These are phyloP conservation scores for Colletotrichum sansevieriae DNA, from an alignment of 2,329 filamentous ascomycete species.

Conservation along the genomic window DNA sequence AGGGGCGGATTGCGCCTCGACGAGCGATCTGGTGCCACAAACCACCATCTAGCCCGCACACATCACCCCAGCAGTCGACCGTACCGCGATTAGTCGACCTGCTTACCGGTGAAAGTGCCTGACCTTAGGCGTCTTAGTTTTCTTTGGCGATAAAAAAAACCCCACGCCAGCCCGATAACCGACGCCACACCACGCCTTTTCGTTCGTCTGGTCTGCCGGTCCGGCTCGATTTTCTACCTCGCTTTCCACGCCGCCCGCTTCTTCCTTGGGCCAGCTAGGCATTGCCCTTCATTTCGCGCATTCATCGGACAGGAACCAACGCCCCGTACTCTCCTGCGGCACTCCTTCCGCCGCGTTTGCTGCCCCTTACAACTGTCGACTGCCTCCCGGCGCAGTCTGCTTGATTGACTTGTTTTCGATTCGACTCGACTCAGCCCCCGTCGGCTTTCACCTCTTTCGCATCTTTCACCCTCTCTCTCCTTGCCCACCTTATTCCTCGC, in stretches of 20 bases:
- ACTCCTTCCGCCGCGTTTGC: conserved; percentile 16
- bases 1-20: conserved; percentile 35
- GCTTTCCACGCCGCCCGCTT: conserved; percentile 36
- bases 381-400: conserved; percentile 12
- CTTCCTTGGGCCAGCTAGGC: conserved; percentile 35
- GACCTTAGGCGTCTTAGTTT: conserved; percentile 7
- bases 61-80: conserved; percentile 8
- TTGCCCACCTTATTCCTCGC: conserved; percentile 26
- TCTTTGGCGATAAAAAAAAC: conserved; percentile 2
- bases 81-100: conserved; percentile 7
- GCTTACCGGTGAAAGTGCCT: conserved; percentile 16
- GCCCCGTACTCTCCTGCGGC: conserved; percentile 25
- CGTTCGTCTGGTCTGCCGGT: conserved; percentile 14
- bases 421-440: conserved; percentile 25
- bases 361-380: conserved; percentile 37
- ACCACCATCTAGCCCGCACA: conserved; percentile 10
- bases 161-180: conserved; percentile 22
- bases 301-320: conserved; percentile 25
- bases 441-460: conserved; percentile 8
- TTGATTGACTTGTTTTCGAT: conserved; percentile 1
- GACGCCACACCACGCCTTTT: conserved; percentile 34
- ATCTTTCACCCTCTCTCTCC: conserved; percentile 32
- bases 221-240: conserved; percentile 29
- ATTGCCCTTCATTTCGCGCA: conserved; percentile 39
- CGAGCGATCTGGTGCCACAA: conserved; percentile 34